Conservation (phyloP, 352 stramenopile species). For the Phytophthora chlamydospora region DNA sequence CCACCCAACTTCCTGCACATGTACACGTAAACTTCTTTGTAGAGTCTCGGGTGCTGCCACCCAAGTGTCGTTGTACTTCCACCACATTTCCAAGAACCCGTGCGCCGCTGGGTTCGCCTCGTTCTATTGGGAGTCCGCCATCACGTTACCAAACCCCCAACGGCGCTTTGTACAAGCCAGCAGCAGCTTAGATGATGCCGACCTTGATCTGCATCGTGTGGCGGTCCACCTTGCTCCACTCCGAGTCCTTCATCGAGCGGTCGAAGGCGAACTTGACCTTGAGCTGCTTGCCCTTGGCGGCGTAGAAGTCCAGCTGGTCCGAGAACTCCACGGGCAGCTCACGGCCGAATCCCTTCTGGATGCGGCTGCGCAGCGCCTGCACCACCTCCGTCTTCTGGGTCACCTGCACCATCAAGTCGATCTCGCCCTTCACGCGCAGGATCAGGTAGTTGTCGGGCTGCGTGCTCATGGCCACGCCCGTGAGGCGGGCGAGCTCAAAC, state of each 20-base stretch:
- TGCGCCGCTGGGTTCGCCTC: background rate
- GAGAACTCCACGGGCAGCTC: slow-evolving; percentile 73
- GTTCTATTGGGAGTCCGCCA: slow-evolving; percentile 15
- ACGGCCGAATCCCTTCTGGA: slow-evolving; percentile 59
- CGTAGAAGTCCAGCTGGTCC: slow-evolving; percentile 72
- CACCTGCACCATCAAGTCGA: slow-evolving; percentile 71
- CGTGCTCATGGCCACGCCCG: slow-evolving; percentile 73
- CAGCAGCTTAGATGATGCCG: slow-evolving; percentile 60
- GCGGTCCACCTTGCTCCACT: slow-evolving; percentile 69
- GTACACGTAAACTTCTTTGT: slow-evolving; percentile 27
- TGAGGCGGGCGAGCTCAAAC: slow-evolving; percentile 66
- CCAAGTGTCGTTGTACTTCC: slow-evolving; percentile 15
- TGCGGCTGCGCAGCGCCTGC: slow-evolving; percentile 67
- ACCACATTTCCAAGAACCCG: background rate
- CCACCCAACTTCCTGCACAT: slow-evolving; percentile 26
- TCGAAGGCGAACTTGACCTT: slow-evolving; percentile 78
- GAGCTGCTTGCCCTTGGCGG: slow-evolving; percentile 69
- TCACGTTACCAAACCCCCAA: slow-evolving; percentile 9
- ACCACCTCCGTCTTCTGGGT: slow-evolving; percentile 87
- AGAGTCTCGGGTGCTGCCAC: slow-evolving; percentile 12
- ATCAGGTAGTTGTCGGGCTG: slow-evolving; percentile 85
- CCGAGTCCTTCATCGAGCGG: slow-evolving; percentile 62
- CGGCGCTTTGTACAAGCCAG: background rate
- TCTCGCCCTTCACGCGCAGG: slow-evolving; percentile 76
- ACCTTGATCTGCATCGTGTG: slow-evolving; percentile 80